A percentile compares a stretch with the other conserved stretches of the same genome.
These are phyloP conservation scores for Kitagawia praeruptora DNA, from an alignment of 129 eudicot species.

Conservation along the genomic window DNA sequence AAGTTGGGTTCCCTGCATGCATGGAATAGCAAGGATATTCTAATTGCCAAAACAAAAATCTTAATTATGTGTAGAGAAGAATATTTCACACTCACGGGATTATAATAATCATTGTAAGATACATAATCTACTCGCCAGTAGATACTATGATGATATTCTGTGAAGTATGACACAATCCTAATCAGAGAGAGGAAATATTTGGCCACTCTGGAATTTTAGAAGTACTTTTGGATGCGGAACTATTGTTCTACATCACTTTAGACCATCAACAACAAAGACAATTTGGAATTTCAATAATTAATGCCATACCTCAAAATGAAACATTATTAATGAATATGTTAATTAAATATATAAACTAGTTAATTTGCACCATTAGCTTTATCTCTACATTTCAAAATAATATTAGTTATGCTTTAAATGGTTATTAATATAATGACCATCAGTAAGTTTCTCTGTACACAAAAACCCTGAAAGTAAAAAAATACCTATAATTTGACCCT, in stretches of 20 bases:
- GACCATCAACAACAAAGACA: neutral
- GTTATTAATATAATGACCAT: no score
- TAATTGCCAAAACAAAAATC: neutral
- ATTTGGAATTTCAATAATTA: neutral
- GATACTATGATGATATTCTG: neutral
- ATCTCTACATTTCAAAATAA: neutral
- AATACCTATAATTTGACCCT: no score
- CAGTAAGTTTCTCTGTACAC: no score
- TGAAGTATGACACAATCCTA: neutral
- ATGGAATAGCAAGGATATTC: slow-evolving; percentile 16
- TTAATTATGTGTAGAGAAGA: neutral
- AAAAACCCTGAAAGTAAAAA: no score
- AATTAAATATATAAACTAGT: neutral
- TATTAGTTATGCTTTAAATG: no score
- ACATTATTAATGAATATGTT: neutral
- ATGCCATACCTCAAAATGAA: neutral
- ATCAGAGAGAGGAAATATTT: neutral
- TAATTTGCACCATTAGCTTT: neutral
- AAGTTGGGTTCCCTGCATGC: slow-evolving; percentile 66
- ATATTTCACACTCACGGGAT: neutral
- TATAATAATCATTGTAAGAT: neutral
- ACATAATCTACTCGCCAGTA: neutral
- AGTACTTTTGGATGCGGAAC: neutral
- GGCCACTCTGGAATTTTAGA: neutral
- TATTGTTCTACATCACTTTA: no score